Evolutionary conservation across 306 rosid genomes (phyloP).

Genomic region (Rosa chinensis): DNA sequence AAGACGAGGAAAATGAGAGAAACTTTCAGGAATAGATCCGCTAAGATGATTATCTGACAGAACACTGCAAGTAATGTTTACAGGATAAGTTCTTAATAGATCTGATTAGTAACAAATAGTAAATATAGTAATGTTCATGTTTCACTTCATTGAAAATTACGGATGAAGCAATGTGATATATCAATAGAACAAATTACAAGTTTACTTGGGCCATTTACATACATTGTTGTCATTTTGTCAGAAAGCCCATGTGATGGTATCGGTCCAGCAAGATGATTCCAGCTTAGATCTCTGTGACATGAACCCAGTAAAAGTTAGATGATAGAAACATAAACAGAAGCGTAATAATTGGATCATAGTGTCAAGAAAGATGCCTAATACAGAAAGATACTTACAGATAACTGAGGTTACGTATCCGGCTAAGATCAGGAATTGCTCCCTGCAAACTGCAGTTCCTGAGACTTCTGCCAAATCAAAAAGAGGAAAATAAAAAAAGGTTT

Average conservation of each 20-base stretch:
- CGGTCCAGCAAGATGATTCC: slow-evolving; percentile 64
- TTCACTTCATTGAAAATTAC: neutral
- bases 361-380: neutral
- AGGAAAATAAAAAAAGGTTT: neutral
- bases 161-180: slow-evolving; percentile 3
- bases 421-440: slow-evolving; percentile 80
- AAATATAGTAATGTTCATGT: neutral
- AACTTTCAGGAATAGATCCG: slow-evolving; percentile 60
- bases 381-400: slow-evolving; percentile 59
- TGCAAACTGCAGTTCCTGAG: slow-evolving; percentile 80
- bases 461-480: slow-evolving; percentile 58
- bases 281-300: slow-evolving; percentile 76
- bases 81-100: neutral
- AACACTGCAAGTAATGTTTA: slow-evolving; percentile 41
- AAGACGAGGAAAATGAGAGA: slow-evolving; percentile 56
- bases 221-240: slow-evolving; percentile 74
- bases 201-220: slow-evolving; percentile 26
- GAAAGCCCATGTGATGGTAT: slow-evolving; percentile 60
- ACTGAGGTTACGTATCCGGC: slow-evolving; percentile 48
- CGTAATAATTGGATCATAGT: neutral
- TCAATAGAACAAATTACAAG: neutral
- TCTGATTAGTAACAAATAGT: neutral
- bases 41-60: slow-evolving; percentile 64
- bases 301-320: slow-evolving; percentile 27
- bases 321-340: neutral